A percentile compares a stretch with the other conserved stretches of the same genome.
phyloP scores from a whole-genome alignment of 2,329 filamentous ascomycete species.

The Penicillium sclerotiorum region DNA sequence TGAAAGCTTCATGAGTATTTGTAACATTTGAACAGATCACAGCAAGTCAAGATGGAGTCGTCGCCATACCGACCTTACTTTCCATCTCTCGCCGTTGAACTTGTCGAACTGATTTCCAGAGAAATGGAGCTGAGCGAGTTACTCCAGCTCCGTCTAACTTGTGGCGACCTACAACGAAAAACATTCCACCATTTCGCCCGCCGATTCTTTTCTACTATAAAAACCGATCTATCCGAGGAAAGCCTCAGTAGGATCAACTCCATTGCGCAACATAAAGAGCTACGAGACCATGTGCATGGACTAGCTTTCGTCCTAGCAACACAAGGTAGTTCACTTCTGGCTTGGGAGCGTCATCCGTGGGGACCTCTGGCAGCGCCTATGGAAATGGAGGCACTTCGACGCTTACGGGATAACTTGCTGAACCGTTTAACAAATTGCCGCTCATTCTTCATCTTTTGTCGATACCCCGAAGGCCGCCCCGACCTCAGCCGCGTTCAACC shows the following conservation, averaged over 20 bases:
- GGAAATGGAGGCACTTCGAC: conserved; percentile 19
- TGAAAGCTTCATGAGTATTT: no score
- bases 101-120: conserved; percentile 22
- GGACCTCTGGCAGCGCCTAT: conserved; percentile 24
- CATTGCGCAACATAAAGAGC: conserved; percentile 14
- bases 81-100: conserved; percentile 20
- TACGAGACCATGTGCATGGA: conserved; percentile 21
- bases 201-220: conserved; percentile 24
- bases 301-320: conserved; percentile 26
- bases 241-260: conserved; percentile 23
- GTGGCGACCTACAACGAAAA: conserved; percentile 22
- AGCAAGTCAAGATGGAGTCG: no score
- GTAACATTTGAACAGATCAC: no score
- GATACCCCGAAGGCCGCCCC: conserved; percentile 28
- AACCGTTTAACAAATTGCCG: conserved; percentile 22
- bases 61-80: neutral
- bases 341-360: conserved; percentile 27
- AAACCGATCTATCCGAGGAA: conserved; percentile 23
- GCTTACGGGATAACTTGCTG: conserved; percentile 22
- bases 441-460: conserved; percentile 29
- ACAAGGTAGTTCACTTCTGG: conserved; percentile 23
- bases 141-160: conserved; percentile 21
- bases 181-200: conserved; percentile 28
- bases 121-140: conserved; percentile 13
- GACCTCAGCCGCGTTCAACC: conserved; percentile 24